Percentiles rank a stretch among this genome's conserved stretches.
These are phyloP conservation scores for Gigaspora rosea DNA, from an alignment of 192 early-diverging fungal genomes.

Conservation along the genomic window DNA sequence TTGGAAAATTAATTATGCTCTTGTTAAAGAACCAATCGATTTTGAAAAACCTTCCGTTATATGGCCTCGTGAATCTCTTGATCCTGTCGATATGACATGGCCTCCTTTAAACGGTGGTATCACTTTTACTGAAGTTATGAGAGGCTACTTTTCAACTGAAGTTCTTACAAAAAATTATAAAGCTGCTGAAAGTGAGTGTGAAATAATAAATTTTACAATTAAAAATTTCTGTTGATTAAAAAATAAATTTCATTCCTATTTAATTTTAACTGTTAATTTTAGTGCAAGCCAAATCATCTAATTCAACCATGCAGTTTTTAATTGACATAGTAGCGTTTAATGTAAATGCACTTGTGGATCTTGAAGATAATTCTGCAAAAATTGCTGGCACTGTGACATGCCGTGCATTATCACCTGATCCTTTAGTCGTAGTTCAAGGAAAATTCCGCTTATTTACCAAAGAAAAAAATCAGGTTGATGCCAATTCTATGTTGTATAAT, in stretches of 20 bases:
- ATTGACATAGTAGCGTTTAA: conserved; percentile 40
- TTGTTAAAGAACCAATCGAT: conserved; percentile 36
- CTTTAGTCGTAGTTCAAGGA: conserved; percentile 44
- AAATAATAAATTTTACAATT: no score
- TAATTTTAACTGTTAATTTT: background rate
- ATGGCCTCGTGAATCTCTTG: conserved; percentile 21
- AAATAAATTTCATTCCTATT: no score
- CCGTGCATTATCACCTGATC: conserved; percentile 47
- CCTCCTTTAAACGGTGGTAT: conserved; percentile 30
- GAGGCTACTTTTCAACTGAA: conserved; percentile 49
- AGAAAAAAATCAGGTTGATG: conserved; percentile 41
- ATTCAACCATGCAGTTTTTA: conserved; percentile 43
- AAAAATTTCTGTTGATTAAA: background rate
- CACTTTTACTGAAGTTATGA: conserved; percentile 48
- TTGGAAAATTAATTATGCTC: conserved; percentile 46
- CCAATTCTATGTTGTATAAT: conserved; percentile 42
- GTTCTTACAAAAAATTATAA: conserved; percentile 39
- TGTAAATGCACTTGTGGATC: conserved; percentile 36
- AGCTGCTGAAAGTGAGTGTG: conserved; percentile 36
- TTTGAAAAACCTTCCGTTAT: conserved; percentile 34
- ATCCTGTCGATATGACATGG: conserved; percentile 14
- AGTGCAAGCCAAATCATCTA: conserved; percentile 43
- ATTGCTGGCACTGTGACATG: conserved; percentile 49
- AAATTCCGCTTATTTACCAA: conserved; percentile 40
- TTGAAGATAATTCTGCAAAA: conserved; percentile 37